Percentiles rank a stretch among this genome's conserved stretches.
phyloP scores from a whole-genome alignment of 306 rosid species.

The Fagus sylvatica region DNA sequence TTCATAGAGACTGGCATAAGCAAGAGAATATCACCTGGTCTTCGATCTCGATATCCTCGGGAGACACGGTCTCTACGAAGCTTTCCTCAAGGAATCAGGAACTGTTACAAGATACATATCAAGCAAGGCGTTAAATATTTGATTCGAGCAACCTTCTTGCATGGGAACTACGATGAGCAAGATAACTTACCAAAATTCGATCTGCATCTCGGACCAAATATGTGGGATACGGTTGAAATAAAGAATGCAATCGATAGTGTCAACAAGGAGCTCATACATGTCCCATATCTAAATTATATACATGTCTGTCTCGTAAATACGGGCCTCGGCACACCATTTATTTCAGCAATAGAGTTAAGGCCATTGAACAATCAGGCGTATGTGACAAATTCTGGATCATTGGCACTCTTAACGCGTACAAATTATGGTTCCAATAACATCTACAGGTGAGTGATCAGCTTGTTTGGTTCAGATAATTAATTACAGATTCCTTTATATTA shows the following conservation, averaged over 20 bases:
- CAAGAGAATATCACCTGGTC: background rate
- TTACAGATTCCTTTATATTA: too few species aligned
- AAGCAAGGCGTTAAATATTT: too few species aligned
- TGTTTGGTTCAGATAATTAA: too few species aligned
- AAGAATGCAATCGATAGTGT: background rate
- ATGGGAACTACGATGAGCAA: too few species aligned
- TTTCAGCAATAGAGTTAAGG: conserved; percentile 52
- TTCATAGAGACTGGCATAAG: conserved; percentile 21
- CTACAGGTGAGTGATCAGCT: conserved; percentile 38
- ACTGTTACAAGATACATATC: too few species aligned
- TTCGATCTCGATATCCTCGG: background rate
- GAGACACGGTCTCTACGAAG: conserved; percentile 26
- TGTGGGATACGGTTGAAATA: too few species aligned
- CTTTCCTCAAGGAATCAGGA: conserved; percentile 52
- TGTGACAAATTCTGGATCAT: conserved; percentile 9
- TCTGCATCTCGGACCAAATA: too few species aligned
- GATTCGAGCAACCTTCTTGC: too few species aligned
- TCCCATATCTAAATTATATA: conserved; percentile 32
- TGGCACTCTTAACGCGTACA: conserved; percentile 13
- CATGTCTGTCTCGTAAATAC: conserved; percentile 46
- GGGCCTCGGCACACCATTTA: conserved; percentile 50
- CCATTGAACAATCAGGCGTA: conserved; percentile 34
- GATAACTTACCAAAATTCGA: too few species aligned
- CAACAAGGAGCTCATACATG: conserved; percentile 35
- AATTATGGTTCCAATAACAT: conserved; percentile 32